A percentile compares a stretch with the other conserved stretches of the same genome.
These are phyloP conservation scores for Erigeron philadelphicus DNA, from an alignment of 140 eudicot genomes.

Conservation along the genomic window DNA sequence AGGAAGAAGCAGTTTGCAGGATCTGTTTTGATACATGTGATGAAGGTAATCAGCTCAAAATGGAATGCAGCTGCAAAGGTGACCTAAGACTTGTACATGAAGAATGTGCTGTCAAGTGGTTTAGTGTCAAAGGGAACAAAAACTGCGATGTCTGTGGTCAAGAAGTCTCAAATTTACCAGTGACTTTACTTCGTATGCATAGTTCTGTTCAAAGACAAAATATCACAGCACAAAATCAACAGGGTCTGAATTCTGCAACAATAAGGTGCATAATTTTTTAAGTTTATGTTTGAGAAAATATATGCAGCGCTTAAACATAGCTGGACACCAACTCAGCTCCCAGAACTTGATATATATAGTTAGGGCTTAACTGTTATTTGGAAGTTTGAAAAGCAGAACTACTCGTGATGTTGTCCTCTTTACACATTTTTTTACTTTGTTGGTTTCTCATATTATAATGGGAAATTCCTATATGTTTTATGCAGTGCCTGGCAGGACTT, in stretches of 20 bases:
- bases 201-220: slow-evolving; percentile 38
- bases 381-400: background rate
- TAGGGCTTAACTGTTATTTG: background rate
- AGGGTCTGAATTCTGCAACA: slow-evolving; percentile 26
- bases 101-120: slow-evolving; percentile 79
- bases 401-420: background rate
- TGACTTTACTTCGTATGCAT: slow-evolving; percentile 64
- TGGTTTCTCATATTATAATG: background rate
- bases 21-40: slow-evolving; percentile 74
- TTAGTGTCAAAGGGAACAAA: slow-evolving; percentile 62
- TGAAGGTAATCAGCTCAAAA: slow-evolving; percentile 61
- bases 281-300: background rate
- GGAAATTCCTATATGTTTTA: slow-evolving; percentile 6
- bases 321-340: too few relatives aligned
- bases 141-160: slow-evolving; percentile 64
- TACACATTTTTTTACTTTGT: background rate
- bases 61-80: slow-evolving; percentile 89
- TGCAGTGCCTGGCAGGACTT: slow-evolving; percentile 85
- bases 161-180: slow-evolving; percentile 72
- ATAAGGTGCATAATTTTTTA: slow-evolving; percentile 30
- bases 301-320: too few relatives aligned
- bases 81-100: slow-evolving; percentile 65
- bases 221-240: slow-evolving; percentile 34
- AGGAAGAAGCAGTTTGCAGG: slow-evolving; percentile 83
- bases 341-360: too few relatives aligned